Evolutionary conservation across 805 yeast genomes (phyloP).

Genomic region (Lipomyces sp.): DNA sequence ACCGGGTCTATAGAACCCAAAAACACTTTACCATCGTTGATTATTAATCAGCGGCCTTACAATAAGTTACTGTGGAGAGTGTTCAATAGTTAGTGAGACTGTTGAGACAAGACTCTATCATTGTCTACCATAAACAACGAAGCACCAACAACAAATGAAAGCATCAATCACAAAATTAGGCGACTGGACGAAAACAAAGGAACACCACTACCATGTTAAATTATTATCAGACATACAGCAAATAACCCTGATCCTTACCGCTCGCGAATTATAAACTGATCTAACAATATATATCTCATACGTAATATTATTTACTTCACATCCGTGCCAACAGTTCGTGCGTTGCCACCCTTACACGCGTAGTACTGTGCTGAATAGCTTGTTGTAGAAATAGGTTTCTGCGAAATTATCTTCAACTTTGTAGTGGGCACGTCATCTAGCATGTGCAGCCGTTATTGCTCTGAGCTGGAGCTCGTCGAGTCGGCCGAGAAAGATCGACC

Average conservation of each 20-base stretch:
- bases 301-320: neutral
- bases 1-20: too few species aligned
- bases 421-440: constrained; percentile 29
- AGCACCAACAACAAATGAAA: constrained; percentile 10
- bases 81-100: neutral
- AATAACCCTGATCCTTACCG: neutral
- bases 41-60: neutral
- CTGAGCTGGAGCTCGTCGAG: constrained; percentile 38
- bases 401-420: neutral
- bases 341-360: neutral
- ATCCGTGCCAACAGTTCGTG: neutral
- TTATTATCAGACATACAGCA: constrained; percentile 5
- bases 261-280: neutral
- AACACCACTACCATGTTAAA: constrained; percentile 28
- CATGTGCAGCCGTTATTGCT: constrained; percentile 46
- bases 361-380: neutral
- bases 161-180: constrained; percentile 1
- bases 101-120: constrained; percentile 1
- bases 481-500: constrained; percentile 42
- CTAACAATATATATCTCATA: neutral
- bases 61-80: neutral
- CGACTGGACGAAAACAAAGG: constrained; percentile 8
- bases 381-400: neutral
- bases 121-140: neutral
- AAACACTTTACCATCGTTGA: too few species aligned